A percentile compares a stretch with the other conserved stretches of the same genome.
Evolutionary conservation across 2,329 filamentous ascomycete species (phyloP).

Genomic region (Fusarium mangiferae): DNA sequence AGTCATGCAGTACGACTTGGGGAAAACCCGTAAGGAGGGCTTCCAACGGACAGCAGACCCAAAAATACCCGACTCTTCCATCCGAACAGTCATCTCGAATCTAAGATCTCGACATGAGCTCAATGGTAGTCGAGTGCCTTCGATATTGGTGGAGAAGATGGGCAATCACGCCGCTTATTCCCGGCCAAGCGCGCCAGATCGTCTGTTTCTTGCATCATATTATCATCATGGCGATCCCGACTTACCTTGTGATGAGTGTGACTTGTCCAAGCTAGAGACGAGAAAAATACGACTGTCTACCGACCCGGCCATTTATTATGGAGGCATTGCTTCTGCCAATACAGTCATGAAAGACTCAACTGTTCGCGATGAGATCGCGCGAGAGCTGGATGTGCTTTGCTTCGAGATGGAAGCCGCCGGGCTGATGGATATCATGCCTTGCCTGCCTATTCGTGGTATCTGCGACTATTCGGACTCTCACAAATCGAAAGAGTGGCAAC

Average conservation of each 20-base stretch:
- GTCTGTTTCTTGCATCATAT: not conserved
- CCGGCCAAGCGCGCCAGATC: fast-evolving
- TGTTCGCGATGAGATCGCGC: fast-evolving
- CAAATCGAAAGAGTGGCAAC: not conserved
- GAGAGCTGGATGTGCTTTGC: not conserved
- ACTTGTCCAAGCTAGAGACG: fast-evolving
- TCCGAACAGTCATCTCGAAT: not conserved
- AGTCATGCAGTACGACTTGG: constrained; percentile 44
- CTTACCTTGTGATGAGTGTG: fast-evolving
- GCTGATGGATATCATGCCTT: not conserved
- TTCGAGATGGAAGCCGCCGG: not conserved
- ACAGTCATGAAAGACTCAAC: fast-evolving
- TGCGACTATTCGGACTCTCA: not conserved
- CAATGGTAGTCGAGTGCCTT: fast-evolving
- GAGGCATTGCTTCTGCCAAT: fast-evolving
- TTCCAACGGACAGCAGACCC: not conserved
- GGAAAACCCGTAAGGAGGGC: fast-evolving
- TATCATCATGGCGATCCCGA: not conserved
- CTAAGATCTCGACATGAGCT: not conserved
- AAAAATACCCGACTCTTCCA: fast-evolving
- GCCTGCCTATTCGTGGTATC: not conserved
- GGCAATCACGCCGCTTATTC: fast-evolving
- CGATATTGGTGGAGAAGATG: not conserved
- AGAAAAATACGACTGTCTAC: fast-evolving
- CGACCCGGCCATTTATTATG: fast-evolving